Evolutionary conservation across 129 eudicot species (phyloP), one percentile per base, ranked within the genome.

Genomic region (Escallonia herrerae): DNA sequence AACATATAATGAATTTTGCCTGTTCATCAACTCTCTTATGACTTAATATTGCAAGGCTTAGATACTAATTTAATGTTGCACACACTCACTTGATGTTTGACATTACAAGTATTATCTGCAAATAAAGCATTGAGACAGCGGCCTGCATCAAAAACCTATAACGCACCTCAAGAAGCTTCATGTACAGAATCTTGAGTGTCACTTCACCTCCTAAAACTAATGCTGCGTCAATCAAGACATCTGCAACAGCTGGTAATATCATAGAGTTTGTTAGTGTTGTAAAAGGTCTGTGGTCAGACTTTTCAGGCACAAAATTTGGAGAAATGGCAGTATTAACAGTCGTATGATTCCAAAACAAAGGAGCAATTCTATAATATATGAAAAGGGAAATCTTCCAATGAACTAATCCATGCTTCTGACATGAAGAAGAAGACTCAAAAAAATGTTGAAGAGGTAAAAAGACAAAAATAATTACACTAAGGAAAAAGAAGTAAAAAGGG

Each of bases 141-240:
- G 33, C 39, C 48, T 15, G 39, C 63, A 15, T 74, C 49, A 65
- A 65, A 60, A 38, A 62, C 40, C 51, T 47, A 71, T 72, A 42
- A 47, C 74, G 57, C 62, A 94, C 99, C 99, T 94, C 97, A 72
- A 86, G 82, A 53, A 94, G 95, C 83, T 89, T 94, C 84, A 86
- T 67, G 82, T 89, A 94, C 11, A 94, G 90, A 82, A 94, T 89
- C 73, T 75, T 82, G 54, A 94, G 87, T 56, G 96, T 74, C 6
- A 82, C 63, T 76, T 94, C 94, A 74, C 99, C 99, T 65, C 99
- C 99, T 74, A 94, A 74, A 63, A 94, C 97, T 76, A 94, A 71
- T 38, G 99, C 97, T 59, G 95, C 99, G 79, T 94, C 99, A 76
- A 82, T 87, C 60, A 94, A 84, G 80, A 89, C 97, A 78, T 89